Conservation (phyloP, 2,329 filamentous ascomycete species). For the Pseudogymnoascus sp. region DNA sequence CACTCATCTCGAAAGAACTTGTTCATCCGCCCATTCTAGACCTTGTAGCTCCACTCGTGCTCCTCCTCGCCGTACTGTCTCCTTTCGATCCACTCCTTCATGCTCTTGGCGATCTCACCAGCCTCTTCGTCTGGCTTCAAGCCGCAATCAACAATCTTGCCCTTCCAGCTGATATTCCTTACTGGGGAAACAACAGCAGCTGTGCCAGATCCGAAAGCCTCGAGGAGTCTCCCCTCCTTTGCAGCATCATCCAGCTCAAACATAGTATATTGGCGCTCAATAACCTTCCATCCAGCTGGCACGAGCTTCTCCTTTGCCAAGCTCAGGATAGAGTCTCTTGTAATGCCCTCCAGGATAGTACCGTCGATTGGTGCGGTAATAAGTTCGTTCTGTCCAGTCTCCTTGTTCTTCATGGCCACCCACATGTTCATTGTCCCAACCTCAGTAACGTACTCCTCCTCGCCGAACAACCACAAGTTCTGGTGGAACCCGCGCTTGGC, state of each 20-base stretch:
- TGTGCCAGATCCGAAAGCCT: slow-evolving; percentile 90
- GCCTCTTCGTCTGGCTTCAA: slow-evolving; percentile 75
- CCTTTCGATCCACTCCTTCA: slow-evolving; percentile 95
- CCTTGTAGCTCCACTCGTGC: slow-evolving; percentile 75
- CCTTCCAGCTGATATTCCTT: slow-evolving; percentile 81
- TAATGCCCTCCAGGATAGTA: slow-evolving; percentile 92
- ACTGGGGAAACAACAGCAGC: slow-evolving; percentile 91
- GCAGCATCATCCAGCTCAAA: slow-evolving; percentile 72
- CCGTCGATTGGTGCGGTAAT: slow-evolving; percentile 93
- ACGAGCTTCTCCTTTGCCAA: slow-evolving; percentile 76
- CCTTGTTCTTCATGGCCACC: slow-evolving; percentile 72
- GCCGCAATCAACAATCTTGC: slow-evolving; percentile 72
- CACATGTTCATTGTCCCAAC: slow-evolving; percentile 99
- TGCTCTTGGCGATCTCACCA: slow-evolving; percentile 72
- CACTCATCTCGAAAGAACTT: not conserved
- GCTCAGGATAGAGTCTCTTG: slow-evolving; percentile 79
- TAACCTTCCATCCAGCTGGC: slow-evolving; percentile 80
- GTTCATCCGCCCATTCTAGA: not conserved
- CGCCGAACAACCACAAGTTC: slow-evolving; percentile 95
- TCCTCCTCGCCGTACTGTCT: slow-evolving; percentile 93
- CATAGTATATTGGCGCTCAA: slow-evolving; percentile 91
- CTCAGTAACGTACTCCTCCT: slow-evolving; percentile 93
- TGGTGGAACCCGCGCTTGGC: slow-evolving; percentile 91
- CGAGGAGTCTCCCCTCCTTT: slow-evolving; percentile 75
- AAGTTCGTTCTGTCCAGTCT: slow-evolving; percentile 84